Evolutionary conservation across 352 stramenopile genomes (phyloP).

Genomic region (Blastocystis sp.): DNA sequence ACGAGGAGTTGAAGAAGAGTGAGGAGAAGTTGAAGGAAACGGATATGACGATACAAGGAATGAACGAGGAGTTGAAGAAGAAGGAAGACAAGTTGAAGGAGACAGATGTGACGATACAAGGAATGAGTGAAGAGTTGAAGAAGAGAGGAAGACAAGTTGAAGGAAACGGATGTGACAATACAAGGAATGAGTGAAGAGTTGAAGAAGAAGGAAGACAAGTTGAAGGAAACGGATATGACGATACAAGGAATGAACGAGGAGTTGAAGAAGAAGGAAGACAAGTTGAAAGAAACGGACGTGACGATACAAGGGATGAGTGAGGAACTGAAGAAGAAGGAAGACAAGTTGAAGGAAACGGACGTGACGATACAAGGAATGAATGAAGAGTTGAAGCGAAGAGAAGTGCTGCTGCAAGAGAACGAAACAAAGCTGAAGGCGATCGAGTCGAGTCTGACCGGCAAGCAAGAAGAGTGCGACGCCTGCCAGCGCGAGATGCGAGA

Average conservation of each 20-base stretch:
- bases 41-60: not conserved
- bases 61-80: not conserved
- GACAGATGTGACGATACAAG: not conserved
- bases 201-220: not conserved
- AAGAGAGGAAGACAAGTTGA: not conserved
- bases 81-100: not conserved
- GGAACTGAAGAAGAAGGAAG: not conserved
- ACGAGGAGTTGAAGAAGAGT: not conserved
- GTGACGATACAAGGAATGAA: not conserved
- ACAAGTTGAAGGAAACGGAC: conserved; percentile 3
- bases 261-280: not conserved
- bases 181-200: not conserved
- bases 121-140: not conserved
- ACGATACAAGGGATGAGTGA: not conserved
- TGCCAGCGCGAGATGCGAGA: not conserved
- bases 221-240: not conserved
- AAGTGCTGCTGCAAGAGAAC: not conserved
- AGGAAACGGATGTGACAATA: not conserved
- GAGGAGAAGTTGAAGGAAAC: not conserved
- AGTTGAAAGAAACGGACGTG: not conserved
- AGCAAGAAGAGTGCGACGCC: not conserved
- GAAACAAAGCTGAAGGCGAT: not conserved
- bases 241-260: not conserved
- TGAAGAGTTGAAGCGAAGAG: conserved; percentile 9
- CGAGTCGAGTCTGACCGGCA: not conserved